Conservation (phyloP, 768 basidiomycete genomes). For the Phanerodontia chrysosporium region DNA sequence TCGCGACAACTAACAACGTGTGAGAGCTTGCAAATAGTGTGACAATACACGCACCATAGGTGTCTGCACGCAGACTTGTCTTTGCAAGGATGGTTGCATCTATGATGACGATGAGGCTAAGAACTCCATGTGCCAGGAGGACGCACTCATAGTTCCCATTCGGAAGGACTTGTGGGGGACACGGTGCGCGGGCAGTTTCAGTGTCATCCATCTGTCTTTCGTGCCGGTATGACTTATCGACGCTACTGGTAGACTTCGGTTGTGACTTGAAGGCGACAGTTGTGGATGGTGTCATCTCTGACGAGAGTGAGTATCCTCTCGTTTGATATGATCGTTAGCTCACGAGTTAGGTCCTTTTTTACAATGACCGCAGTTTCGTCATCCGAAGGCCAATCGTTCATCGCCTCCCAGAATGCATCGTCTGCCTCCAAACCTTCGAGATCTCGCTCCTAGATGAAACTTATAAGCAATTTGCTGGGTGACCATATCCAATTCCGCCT, state of each 20-base stretch:
- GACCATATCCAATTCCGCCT: conserved; percentile 10
- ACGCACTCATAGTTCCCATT: conserved; percentile 65
- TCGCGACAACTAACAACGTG: conserved; percentile 58
- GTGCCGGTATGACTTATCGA: too few species aligned
- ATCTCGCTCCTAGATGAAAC: conserved; percentile 50
- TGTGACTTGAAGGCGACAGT: too few species aligned
- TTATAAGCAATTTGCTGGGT: neutral
- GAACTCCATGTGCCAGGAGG: too few species aligned
- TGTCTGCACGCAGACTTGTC: conserved; percentile 74
- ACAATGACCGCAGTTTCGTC: conserved; percentile 25
- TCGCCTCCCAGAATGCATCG: conserved; percentile 56
- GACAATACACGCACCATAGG: conserved; percentile 51
- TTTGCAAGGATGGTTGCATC: conserved; percentile 80
- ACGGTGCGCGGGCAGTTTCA: neutral
- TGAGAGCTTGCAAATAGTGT: neutral
- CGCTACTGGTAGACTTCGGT: too few species aligned
- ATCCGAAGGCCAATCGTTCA: conserved; percentile 26
- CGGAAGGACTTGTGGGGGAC: conserved; percentile 36
- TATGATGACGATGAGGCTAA: too few species aligned
- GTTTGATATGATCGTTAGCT: too few species aligned
- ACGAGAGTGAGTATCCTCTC: too few species aligned
- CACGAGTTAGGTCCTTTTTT: conserved; percentile 30
- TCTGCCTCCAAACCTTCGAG: conserved; percentile 64
- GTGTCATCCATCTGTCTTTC: neutral
- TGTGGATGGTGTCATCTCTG: too few species aligned